Base-by-base conservation (phyloP, 2,329 filamentous ascomycete genomes). In the Ophiobolus disseminans region DNA sequence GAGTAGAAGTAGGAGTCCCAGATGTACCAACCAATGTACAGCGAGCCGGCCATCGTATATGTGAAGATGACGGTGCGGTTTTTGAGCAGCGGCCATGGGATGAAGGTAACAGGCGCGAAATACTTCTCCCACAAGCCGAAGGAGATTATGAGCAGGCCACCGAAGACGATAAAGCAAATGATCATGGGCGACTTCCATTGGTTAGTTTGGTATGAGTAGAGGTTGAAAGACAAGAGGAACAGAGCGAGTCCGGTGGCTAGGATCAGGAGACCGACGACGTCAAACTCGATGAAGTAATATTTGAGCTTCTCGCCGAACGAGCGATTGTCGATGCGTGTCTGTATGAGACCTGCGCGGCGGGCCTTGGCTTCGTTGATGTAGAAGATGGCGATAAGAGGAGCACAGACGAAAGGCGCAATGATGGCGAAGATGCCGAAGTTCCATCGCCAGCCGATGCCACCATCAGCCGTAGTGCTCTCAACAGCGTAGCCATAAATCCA, bases 151-250 rank as follows among this genome's bases (percentile, higher is more conserved):
- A 72, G 60, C 4, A 72, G 26, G 41, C 66, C 58, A 7, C 75
- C 74, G 31, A 75, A 54, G 44, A 77, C 60, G 37, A 77, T 56
- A 64, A 76, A 74, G 62, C 65, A 68, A 57, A 79, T 73, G 54
- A 79, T 75, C 46, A 70, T 54, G 5, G 65, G 58, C 3, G 72
- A 67, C 5, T 50, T 60, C 74, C 75, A 78, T 13, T 55, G 45
- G 44, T 65, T 38, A 39, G 54, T 61, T 63, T 57, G 65, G 40
- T 60, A 60, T 2, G 67, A 58, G 59, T 70, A 71, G 25, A 91
- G 76, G 32, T 79, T 86, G 69, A 91, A 85, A 2, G 87, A 84
- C 8, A 91, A 80, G 13, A 91, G 76, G 65, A 91, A 84, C 13
- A 90, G 73, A 0, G 82, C 77, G 45, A 88, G 80, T 5, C 86